A percentile compares a stretch with the other conserved stretches of the same genome.
These are phyloP conservation scores for Thermomucor indicae-seudaticae DNA, from an alignment of 371 early-diverging fungal genomes.

Conservation along the genomic window DNA sequence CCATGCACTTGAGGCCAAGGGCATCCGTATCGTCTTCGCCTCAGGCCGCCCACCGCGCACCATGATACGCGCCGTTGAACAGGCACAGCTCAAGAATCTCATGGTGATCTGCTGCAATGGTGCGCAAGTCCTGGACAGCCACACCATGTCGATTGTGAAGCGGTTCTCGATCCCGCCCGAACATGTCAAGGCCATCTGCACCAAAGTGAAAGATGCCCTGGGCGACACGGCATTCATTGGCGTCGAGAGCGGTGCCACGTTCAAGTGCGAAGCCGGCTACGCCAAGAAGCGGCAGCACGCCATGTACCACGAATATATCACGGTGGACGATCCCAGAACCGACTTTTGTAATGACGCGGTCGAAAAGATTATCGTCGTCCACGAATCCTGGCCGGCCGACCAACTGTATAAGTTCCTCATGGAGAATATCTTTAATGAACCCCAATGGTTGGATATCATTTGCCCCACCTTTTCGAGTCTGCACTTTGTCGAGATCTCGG, in stretches of 20 bases:
- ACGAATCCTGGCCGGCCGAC: conserved; percentile 28
- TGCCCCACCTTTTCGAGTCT: conserved; percentile 39
- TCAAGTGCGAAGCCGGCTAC: conserved; percentile 32
- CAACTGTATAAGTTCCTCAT: conserved; percentile 16
- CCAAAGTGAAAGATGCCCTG: conserved; percentile 19
- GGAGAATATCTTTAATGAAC: conserved; percentile 22
- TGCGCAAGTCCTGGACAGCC: conserved; percentile 30
- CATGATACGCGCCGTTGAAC: conserved; percentile 26
- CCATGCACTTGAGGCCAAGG: conserved; percentile 25
- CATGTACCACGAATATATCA: conserved; percentile 17
- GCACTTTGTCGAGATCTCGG: conserved; percentile 50
- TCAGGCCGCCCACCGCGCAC: conserved; percentile 36
- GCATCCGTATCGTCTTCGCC: conserved; percentile 29
- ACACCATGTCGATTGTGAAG: conserved; percentile 20
- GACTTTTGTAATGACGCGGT: conserved; percentile 23
- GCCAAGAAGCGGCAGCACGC: conserved; percentile 10
- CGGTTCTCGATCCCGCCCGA: conserved; percentile 27
- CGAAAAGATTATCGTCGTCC: conserved; percentile 35
- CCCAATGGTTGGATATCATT: conserved; percentile 20
- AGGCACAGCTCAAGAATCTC: conserved; percentile 20
- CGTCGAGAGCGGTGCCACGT: conserved; percentile 25
- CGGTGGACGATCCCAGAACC: conserved; percentile 15
- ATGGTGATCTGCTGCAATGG: conserved; percentile 36
- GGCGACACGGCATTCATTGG: conserved; percentile 26
- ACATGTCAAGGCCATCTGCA: conserved; percentile 15